phyloP scores from a whole-genome alignment of 129 eudicot species.

The Helianthus annuus region DNA sequence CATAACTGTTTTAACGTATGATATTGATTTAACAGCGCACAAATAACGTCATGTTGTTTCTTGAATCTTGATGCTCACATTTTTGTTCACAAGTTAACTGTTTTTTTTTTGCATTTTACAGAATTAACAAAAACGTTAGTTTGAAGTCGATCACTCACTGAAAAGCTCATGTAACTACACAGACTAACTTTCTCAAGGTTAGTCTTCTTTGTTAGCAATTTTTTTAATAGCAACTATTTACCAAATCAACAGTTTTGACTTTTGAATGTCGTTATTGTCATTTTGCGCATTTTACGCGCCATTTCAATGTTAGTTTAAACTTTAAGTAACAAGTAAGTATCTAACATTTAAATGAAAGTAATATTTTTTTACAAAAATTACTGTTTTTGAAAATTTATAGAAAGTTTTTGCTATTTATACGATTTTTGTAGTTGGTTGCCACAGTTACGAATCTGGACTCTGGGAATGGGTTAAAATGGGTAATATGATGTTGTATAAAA shows the following conservation, averaged over 20 bases:
- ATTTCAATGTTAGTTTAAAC: background rate
- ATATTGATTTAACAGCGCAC: no score
- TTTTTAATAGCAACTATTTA: background rate
- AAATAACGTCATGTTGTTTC: no score
- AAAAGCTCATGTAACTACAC: conserved; percentile 37
- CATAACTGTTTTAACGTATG: background rate
- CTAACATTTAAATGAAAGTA: background rate
- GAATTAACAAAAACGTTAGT: conserved; percentile 46
- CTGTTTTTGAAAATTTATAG: background rate
- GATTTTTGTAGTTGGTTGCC: no score
- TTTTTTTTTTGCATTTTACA: conserved; percentile 29
- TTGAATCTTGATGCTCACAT: no score
- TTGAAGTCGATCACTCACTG: conserved; percentile 53
- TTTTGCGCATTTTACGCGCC: no score
- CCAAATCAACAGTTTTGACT: background rate
- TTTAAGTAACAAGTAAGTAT: background rate
- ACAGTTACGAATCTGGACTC: no score
- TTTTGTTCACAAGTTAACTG: background rate
- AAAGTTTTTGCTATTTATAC: background rate
- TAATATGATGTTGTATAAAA: background rate
- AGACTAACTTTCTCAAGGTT: conserved; percentile 26
- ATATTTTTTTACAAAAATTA: background rate
- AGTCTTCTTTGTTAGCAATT: conserved; percentile 6
- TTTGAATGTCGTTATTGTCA: background rate
- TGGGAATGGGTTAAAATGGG: no score